These are phyloP conservation scores for Candida wancherniae DNA, from an alignment of 805 yeast species.

Conservation along the genomic window DNA sequence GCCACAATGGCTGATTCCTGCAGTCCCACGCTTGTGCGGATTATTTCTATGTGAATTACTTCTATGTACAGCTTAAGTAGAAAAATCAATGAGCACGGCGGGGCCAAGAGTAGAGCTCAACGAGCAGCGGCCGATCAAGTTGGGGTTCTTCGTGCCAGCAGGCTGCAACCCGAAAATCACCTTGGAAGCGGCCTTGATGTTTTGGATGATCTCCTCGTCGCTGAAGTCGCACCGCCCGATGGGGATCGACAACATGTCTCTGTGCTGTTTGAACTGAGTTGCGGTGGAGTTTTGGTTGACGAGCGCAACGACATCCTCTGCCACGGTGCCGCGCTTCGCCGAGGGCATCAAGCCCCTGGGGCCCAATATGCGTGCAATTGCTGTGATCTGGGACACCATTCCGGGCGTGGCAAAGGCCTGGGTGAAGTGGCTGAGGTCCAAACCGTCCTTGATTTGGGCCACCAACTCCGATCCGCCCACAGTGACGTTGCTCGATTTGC, in stretches of 20 bases:
- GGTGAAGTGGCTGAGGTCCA: constrained; percentile 50
- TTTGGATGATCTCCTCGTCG: constrained; percentile 69
- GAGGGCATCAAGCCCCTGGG: constrained; percentile 88
- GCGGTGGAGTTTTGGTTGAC: constrained; percentile 59
- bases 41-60: too few relatives aligned
- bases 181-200: constrained; percentile 61
- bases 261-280: constrained; percentile 73
- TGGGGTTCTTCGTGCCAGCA: constrained; percentile 65
- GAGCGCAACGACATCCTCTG: constrained; percentile 53
- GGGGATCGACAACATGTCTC: constrained; percentile 55
- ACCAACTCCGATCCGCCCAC: constrained; percentile 68
- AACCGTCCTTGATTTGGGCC: constrained; percentile 51
- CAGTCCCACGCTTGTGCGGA: too few relatives aligned
- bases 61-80: constrained; percentile 15
- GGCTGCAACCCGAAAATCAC: constrained; percentile 53
- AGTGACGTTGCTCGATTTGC: constrained; percentile 54
- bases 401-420: constrained; percentile 85
- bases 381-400: constrained; percentile 54
- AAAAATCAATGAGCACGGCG: constrained; percentile 56
- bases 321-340: constrained; percentile 80
- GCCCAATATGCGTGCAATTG: constrained; percentile 77
- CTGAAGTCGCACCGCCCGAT: constrained; percentile 75
- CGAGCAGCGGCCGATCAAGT: constrained; percentile 62
- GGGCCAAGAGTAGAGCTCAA: constrained; percentile 76
- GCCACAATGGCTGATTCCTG: too few relatives aligned